Evolutionary conservation across 805 yeast species (phyloP).

Genomic region (Yarrowia sp.): DNA sequence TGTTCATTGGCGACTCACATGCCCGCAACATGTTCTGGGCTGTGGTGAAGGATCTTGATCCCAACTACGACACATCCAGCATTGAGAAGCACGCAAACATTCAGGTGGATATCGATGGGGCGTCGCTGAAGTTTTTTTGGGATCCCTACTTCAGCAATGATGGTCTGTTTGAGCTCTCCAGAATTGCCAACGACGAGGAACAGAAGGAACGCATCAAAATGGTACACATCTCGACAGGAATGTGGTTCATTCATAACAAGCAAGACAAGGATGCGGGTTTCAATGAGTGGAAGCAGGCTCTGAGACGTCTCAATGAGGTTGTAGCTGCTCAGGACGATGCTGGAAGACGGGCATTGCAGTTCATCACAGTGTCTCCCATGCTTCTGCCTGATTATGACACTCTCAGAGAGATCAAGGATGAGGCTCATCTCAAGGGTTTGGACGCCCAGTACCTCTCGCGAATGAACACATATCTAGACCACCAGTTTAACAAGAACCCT

Average conservation of each 20-base stretch:
- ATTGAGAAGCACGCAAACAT: conserved; percentile 21
- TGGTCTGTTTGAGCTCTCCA: conserved; percentile 3
- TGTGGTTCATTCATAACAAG: conserved; percentile 41
- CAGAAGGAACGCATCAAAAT: neutral
- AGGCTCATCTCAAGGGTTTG: conserved; percentile 13
- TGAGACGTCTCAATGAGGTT: conserved; percentile 32
- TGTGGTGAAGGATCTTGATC: conserved; percentile 43
- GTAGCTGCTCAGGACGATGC: conserved; percentile 17
- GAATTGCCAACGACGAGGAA: neutral
- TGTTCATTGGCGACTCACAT: conserved; percentile 45
- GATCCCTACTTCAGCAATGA: conserved; percentile 14
- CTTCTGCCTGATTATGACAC: conserved; percentile 5
- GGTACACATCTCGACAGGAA: conserved; percentile 27
- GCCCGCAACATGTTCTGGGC: conserved; percentile 45
- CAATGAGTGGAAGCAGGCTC: conserved; percentile 29
- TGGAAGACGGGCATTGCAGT: conserved; percentile 39
- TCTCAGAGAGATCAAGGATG: conserved; percentile 7
- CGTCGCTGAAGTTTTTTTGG: conserved; percentile 20
- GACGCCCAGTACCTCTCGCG: conserved; percentile 10
- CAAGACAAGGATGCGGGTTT: conserved; percentile 41
- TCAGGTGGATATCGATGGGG: conserved; percentile 1
- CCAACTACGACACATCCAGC: conserved; percentile 38
- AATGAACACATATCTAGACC: conserved; percentile 29
- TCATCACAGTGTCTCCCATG: conserved; percentile 42
- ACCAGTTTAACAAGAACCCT: conserved; percentile 38